A percentile compares a stretch with the other conserved stretches of the same genome.
Evolutionary conservation across 495 filamentous ascomycete genomes (phyloP).

Genomic region (Pyrenopolyporus hunteri): DNA sequence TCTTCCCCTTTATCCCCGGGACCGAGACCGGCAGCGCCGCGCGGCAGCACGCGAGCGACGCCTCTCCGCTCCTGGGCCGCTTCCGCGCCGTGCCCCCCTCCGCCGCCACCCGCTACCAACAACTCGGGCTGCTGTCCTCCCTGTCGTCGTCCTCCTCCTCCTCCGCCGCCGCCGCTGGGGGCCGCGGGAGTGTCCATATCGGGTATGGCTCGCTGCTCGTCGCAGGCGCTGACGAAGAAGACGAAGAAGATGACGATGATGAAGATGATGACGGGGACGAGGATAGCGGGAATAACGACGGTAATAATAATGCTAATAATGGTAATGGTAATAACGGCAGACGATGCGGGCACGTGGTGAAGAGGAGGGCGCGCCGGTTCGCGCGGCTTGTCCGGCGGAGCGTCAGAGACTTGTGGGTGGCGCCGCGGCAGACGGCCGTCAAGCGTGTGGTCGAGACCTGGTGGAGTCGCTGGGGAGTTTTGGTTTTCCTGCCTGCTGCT

Average conservation of each 20-base stretch:
- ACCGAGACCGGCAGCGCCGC: slow-evolving; percentile 53
- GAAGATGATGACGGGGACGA: slow-evolving; percentile 42
- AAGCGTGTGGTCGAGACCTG: slow-evolving; percentile 59
- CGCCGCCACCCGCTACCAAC: slow-evolving; percentile 17
- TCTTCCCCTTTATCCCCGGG: slow-evolving; percentile 69
- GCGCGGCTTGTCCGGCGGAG: slow-evolving; percentile 46
- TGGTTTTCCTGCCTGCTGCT: slow-evolving; percentile 62
- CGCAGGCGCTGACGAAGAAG: slow-evolving; percentile 33
- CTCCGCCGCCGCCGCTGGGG: no score
- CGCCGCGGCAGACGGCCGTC: slow-evolving; percentile 60
- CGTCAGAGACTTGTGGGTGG: slow-evolving; percentile 60
- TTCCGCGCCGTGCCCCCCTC: slow-evolving; percentile 60
- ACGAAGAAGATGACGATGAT: slow-evolving; percentile 29
- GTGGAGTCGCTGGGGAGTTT: slow-evolving; percentile 62
- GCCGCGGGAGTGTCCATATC: slow-evolving; percentile 55
- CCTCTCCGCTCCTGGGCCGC: slow-evolving; percentile 62
- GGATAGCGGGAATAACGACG: slow-evolving; percentile 29
- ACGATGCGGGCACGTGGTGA: background rate
- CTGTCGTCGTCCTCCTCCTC: no score
- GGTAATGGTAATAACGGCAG: background rate
- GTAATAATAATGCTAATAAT: slow-evolving; percentile 30
- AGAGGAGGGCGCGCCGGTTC: slow-evolving; percentile 33
- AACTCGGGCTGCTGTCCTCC: slow-evolving; percentile 42
- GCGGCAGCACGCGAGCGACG: slow-evolving; percentile 48
- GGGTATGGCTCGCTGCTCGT: slow-evolving; percentile 54